Percentiles rank a stretch among this genome's conserved stretches.
phyloP scores from a whole-genome alignment of 78 protist genomes.

The Emiliania huxleyi region DNA sequence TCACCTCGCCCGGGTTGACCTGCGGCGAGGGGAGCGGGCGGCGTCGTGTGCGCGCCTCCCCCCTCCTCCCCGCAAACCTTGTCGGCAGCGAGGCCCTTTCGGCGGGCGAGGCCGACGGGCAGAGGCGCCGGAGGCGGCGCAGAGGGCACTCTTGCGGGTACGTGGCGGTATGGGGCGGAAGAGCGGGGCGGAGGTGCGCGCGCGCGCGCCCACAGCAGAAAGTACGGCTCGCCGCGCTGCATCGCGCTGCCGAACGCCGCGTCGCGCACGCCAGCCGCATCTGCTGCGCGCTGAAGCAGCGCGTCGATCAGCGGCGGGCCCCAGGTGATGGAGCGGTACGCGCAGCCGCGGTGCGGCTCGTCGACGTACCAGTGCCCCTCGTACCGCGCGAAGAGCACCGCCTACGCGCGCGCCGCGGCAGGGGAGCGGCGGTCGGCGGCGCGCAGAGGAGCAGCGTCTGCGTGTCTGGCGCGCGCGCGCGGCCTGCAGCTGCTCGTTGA shows the following conservation, averaged over 20 bases:
- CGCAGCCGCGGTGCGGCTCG: neutral
- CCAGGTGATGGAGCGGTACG: neutral
- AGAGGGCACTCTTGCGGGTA: no score
- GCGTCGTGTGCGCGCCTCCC: neutral
- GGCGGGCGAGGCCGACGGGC: no score
- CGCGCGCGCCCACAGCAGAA: neutral
- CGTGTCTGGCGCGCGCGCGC: no score
- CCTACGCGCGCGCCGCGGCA: neutral
- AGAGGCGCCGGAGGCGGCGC: no score
- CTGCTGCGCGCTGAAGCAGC: neutral
- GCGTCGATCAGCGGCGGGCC: neutral
- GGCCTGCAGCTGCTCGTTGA: neutral
- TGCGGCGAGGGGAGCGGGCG: neutral
- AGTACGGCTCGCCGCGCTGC: neutral
- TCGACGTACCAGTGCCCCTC: neutral
- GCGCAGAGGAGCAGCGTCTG: no score
- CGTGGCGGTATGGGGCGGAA: neutral
- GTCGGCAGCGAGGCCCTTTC: no score
- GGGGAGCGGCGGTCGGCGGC: neutral
- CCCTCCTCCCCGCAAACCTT: neutral
- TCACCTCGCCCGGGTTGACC: neutral
- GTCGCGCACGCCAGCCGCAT: neutral
- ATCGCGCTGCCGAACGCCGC: neutral
- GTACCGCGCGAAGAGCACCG: neutral
- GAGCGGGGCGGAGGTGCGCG: neutral